Conservation (phyloP, 1,284 basidiomycete species). For the Rhodotorula sp. region DNA sequence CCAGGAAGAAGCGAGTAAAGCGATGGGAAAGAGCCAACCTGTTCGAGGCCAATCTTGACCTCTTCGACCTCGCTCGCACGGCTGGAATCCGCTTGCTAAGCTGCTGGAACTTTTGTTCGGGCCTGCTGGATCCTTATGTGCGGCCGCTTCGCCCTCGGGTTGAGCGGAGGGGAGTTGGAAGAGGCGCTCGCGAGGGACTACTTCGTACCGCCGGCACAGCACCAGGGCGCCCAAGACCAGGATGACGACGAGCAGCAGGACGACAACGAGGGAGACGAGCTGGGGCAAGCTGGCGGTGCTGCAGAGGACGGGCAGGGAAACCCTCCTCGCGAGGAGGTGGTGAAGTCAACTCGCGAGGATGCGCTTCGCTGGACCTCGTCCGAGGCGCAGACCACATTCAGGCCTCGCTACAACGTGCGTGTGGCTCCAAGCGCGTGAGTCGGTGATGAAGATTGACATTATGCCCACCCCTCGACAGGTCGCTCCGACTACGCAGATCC, state of each 20-base stretch:
- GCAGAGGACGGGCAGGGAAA: background rate
- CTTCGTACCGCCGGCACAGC: background rate
- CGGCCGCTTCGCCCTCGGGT: slow-evolving; percentile 10
- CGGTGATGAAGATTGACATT: background rate
- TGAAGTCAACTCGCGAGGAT: background rate
- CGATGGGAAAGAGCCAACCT: no score
- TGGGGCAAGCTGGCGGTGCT: background rate
- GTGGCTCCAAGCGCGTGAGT: no score
- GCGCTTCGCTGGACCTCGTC: background rate
- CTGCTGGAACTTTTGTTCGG: background rate
- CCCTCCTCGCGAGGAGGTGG: background rate
- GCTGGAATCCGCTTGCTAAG: no score
- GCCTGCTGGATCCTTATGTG: background rate
- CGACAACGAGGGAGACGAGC: background rate
- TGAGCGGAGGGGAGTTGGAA: background rate
- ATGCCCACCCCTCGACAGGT: slow-evolving; percentile 52
- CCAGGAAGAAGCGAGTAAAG: no score
- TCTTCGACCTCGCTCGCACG: no score
- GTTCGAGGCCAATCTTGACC: no score
- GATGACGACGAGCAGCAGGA: background rate
- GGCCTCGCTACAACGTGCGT: slow-evolving; percentile 9
- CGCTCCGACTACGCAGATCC: slow-evolving; percentile 66
- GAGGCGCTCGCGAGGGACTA: background rate
- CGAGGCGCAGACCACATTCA: background rate
- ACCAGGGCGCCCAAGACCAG: background rate